Conservation (phyloP, 805 yeast species). For the Metschnikowia kofuensis region DNA sequence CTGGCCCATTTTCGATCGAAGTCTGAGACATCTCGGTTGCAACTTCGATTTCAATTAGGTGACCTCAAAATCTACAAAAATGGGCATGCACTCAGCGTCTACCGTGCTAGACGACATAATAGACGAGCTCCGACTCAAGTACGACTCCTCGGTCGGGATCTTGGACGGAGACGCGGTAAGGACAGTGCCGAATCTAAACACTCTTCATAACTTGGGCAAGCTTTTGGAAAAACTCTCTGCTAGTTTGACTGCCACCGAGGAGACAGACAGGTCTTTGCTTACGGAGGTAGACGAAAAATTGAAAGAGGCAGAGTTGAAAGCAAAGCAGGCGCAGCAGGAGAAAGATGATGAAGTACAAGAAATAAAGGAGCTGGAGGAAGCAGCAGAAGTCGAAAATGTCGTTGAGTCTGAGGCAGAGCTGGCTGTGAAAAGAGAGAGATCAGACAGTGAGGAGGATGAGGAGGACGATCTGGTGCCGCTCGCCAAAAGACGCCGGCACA, state of each 20-base stretch:
- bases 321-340: conserved; percentile 4
- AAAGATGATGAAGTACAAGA: conserved; percentile 4
- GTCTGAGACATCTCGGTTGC: background rate
- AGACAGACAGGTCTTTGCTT: conserved; percentile 27
- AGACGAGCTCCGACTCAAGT: conserved; percentile 49
- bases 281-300: conserved; percentile 17
- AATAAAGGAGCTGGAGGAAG: conserved; percentile 1
- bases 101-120: conserved; percentile 51
- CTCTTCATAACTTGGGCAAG: conserved; percentile 44
- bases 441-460: conserved; percentile 6
- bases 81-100: conserved; percentile 29
- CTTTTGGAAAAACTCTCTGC: conserved; percentile 38
- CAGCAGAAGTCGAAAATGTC: background rate
- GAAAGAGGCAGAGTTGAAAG: conserved; percentile 3
- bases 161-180: conserved; percentile 57
- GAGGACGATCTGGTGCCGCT: conserved; percentile 17
- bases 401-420: conserved; percentile 4
- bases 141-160: conserved; percentile 58
- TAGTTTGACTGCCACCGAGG: conserved; percentile 35
- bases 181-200: conserved; percentile 39
- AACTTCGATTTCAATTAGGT: background rate
- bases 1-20: too few relatives aligned
- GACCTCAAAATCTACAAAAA: background rate
- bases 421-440: conserved; percentile 5
- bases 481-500: conserved; percentile 14